Percentiles rank a stretch among this genome's conserved stretches.
phyloP scores from a whole-genome alignment of 192 early-diverging fungal genomes.

The Kappamyces sp. region DNA sequence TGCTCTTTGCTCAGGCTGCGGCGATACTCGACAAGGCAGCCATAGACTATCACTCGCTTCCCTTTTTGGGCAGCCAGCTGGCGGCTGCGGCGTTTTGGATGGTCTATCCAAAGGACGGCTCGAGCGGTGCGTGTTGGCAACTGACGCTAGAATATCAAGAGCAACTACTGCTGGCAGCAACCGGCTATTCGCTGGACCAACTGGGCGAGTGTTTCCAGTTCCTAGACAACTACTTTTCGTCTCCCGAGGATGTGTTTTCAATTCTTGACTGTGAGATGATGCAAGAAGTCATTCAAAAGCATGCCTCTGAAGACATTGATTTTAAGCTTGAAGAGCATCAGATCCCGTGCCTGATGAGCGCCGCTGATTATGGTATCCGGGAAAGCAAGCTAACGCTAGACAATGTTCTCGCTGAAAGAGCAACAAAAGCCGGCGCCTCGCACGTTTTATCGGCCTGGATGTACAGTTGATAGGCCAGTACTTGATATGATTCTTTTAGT shows the following conservation, averaged over 20 bases:
- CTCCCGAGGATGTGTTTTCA: neutral
- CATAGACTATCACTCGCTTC: neutral
- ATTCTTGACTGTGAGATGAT: constrained; percentile 8
- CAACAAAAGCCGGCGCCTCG: neutral
- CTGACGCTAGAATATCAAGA: neutral
- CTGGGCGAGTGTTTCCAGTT: constrained; percentile 8
- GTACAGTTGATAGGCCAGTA: neutral
- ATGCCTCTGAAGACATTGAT: constrained; percentile 4
- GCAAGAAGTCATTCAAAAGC: neutral
- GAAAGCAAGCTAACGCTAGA: constrained; percentile 1
- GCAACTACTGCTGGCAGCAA: neutral
- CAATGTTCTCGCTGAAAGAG: constrained; percentile 1
- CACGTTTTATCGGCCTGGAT: neutral
- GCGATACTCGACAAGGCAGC: constrained; percentile 9
- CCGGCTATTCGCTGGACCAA: constrained; percentile 3
- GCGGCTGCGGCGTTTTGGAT: constrained; percentile 9
- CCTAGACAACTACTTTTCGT: neutral
- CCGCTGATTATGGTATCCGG: constrained; percentile 1
- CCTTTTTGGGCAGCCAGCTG: neutral
- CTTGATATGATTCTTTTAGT: neutral
- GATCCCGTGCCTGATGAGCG: neutral
- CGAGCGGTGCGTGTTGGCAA: neutral
- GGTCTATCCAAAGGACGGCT: constrained; percentile 1
- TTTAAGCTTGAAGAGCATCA: constrained; percentile 10
- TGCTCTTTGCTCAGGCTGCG: constrained; percentile 7